These are phyloP conservation scores for Dactylellina sp. DNA, from an alignment of 2,329 filamentous ascomycete genomes.

Conservation along the genomic window DNA sequence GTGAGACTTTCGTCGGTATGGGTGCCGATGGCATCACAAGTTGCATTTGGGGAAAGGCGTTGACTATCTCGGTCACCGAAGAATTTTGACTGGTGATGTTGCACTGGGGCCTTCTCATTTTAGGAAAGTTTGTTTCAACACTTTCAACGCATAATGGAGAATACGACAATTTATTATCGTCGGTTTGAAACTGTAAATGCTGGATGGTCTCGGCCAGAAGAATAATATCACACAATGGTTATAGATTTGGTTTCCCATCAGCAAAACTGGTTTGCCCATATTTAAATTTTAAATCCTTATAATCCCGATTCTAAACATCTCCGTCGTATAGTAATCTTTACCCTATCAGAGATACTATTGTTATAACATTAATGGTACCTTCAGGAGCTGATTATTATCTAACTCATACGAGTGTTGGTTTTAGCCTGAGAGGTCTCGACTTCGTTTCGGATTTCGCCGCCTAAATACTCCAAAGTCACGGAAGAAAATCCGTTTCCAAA, in stretches of 20 bases:
- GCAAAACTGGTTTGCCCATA: too few relatives aligned
- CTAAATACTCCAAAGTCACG: neutral
- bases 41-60: neutral
- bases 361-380: too few relatives aligned
- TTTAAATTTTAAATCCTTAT: too few relatives aligned
- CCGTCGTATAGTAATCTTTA: too few relatives aligned
- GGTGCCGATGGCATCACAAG: constrained; percentile 22
- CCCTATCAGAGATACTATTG: too few relatives aligned
- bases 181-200: too few relatives aligned
- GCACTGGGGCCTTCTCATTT: neutral
- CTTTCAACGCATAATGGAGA: constrained; percentile 18
- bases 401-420: neutral
- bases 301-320: too few relatives aligned
- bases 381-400: too few relatives aligned
- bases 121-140: constrained; percentile 53
- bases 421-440: constrained; percentile 22
- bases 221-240: too few relatives aligned
- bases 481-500: neutral
- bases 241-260: too few relatives aligned
- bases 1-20: constrained; percentile 21
- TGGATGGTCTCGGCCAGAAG: too few relatives aligned
- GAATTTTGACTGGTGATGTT: constrained; percentile 28
- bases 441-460: constrained; percentile 39
- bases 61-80: constrained; percentile 13
- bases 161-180: neutral